Evolutionary conservation across 495 filamentous ascomycete genomes (phyloP).

Genomic region (Penicillium egyptiacum): DNA sequence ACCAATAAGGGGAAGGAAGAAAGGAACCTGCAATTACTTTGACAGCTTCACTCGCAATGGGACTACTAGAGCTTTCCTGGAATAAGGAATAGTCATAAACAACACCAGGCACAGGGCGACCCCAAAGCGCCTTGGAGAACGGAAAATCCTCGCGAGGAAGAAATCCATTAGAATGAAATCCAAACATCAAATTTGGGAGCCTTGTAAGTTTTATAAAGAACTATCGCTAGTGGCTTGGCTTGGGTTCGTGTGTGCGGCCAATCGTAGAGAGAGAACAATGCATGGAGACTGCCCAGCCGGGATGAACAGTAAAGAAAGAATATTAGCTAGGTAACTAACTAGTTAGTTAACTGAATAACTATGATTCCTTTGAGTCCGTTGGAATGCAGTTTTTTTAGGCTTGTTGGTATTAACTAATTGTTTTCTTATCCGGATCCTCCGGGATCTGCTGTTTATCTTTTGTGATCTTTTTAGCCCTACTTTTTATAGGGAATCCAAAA

Average conservation of each 20-base stretch:
- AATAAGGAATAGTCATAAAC: conserved; percentile 1
- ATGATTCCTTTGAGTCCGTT: too few species aligned
- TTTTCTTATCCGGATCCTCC: not conserved
- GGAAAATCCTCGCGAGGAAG: not conserved
- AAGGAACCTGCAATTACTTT: not conserved
- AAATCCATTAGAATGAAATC: not conserved
- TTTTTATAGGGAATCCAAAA: not conserved
- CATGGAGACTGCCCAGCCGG: not conserved
- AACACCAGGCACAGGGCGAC: not conserved
- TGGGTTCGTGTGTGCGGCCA: not conserved
- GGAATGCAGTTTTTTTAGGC: too few species aligned
- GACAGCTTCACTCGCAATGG: not conserved
- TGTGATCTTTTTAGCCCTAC: not conserved
- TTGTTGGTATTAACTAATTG: too few species aligned
- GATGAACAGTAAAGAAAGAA: too few species aligned
- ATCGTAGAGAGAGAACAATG: not conserved
- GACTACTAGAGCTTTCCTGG: not conserved
- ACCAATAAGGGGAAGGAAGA: not conserved
- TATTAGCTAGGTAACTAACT: too few species aligned
- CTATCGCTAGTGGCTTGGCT: conserved; percentile 5
- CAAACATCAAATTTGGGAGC: not conserved
- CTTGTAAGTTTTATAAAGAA: not conserved
- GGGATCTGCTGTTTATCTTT: not conserved
- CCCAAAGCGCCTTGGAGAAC: conserved; percentile 3
- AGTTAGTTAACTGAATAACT: too few species aligned